Conservation (phyloP, 2,329 filamentous ascomycete species). For the Penicillium digitatum region DNA sequence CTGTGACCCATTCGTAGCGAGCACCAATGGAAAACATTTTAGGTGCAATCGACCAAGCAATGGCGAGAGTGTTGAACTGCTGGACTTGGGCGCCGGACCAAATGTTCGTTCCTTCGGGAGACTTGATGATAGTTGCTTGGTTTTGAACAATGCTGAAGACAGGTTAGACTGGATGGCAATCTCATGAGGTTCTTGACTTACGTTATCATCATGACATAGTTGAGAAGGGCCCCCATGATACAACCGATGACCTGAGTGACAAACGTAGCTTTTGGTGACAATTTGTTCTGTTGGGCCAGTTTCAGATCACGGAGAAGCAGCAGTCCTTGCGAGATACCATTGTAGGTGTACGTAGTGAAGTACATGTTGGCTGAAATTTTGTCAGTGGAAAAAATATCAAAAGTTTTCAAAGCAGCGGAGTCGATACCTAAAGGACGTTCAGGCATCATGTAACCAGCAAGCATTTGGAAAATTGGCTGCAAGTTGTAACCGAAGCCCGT, state of each 20-base stretch:
- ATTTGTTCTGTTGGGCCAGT: neutral
- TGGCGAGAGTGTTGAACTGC: neutral
- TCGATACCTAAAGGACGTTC: neutral
- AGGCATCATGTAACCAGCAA: neutral
- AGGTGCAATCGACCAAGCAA: neutral
- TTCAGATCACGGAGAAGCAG: neutral
- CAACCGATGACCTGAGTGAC: neutral
- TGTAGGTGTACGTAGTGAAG: neutral
- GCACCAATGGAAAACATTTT: neutral
- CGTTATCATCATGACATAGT: neutral
- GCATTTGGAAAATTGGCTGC: neutral
- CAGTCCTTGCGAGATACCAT: neutral
- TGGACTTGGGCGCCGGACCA: neutral
- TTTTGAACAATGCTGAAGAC: neutral
- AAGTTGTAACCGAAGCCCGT: neutral
- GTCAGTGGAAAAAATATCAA: neutral
- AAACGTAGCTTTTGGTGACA: neutral
- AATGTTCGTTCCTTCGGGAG: neutral
- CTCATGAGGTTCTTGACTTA: neutral
- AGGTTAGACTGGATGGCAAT: neutral
- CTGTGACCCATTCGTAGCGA: neutral
- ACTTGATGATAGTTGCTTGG: neutral
- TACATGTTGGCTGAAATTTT: neutral
- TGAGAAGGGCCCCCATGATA: neutral
- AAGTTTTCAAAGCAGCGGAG: neutral